phyloP scores from a whole-genome alignment of 352 stramenopile genomes.

The Phytophthora macrochlamydospora region DNA sequence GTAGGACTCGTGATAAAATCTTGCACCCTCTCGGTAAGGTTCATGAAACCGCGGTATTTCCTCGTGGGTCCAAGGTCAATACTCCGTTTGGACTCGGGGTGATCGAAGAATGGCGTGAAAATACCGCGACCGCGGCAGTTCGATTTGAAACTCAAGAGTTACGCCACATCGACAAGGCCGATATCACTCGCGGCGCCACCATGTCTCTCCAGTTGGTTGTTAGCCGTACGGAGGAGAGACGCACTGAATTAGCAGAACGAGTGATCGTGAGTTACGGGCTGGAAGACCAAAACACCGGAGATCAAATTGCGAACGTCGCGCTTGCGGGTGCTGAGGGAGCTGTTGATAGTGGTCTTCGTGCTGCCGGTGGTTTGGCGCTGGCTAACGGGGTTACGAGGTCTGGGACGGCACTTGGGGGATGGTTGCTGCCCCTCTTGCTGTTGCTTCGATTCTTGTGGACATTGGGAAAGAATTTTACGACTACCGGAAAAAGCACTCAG shows the following conservation, averaged over 20 bases:
- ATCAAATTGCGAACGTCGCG: constrained; percentile 57
- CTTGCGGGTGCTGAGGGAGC: constrained; percentile 66
- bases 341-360: constrained; percentile 76
- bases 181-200: constrained; percentile 57
- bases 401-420: constrained; percentile 48
- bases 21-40: constrained; percentile 5
- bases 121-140: constrained; percentile 46
- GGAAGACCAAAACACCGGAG: constrained; percentile 37
- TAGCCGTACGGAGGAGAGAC: constrained; percentile 46
- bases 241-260: constrained; percentile 49
- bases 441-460: constrained; percentile 87
- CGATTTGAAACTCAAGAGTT: constrained; percentile 41
- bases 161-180: constrained; percentile 68
- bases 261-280: constrained; percentile 63
- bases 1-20: constrained; percentile 27
- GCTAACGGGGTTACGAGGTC: constrained; percentile 68
- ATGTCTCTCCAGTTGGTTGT: constrained; percentile 34
- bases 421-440: constrained; percentile 67
- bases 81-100: constrained; percentile 71
- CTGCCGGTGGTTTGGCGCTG: constrained; percentile 67
- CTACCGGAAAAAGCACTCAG: constrained; percentile 73
- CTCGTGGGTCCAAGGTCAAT: constrained; percentile 52
- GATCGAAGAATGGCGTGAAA: constrained; percentile 52
- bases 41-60: constrained; percentile 39
- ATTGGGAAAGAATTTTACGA: constrained; percentile 87